Percentiles rank a stretch among this genome's conserved stretches.
phyloP scores from a whole-genome alignment of 495 filamentous ascomycete species.

The Neurospora hispaniola region DNA sequence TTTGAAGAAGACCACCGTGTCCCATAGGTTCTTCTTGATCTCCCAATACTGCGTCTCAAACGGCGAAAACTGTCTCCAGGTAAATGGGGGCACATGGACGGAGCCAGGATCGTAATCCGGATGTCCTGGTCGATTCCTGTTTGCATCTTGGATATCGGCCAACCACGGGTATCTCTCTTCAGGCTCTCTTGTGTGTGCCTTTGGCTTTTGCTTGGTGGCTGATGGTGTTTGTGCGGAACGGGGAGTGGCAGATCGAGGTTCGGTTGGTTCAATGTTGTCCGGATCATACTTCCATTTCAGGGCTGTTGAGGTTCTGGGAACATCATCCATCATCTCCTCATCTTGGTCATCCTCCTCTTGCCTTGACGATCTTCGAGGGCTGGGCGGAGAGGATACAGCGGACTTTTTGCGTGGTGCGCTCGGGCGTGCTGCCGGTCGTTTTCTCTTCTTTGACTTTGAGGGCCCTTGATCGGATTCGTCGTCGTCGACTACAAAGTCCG shows the following conservation, averaged over 20 bases:
- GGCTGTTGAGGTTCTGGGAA: constrained; percentile 56
- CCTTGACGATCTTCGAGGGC: background rate
- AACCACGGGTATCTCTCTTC: constrained; percentile 84
- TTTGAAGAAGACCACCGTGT: constrained; percentile 98
- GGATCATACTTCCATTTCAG: constrained; percentile 82
- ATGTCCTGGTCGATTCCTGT: constrained; percentile 67
- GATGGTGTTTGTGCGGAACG: constrained; percentile 30
- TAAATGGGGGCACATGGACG: constrained; percentile 71
- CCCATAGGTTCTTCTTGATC: constrained; percentile 96
- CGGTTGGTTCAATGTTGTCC: constrained; percentile 49
- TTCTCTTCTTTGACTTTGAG: constrained; percentile 56
- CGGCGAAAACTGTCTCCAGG: constrained; percentile 69
- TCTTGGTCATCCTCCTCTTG: constrained; percentile 8
- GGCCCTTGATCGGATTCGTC: constrained; percentile 53
- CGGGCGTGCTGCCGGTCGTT: constrained; percentile 44
- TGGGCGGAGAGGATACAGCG: constrained; percentile 35
- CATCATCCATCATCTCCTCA: constrained; percentile 41
- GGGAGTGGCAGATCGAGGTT: constrained; percentile 35
- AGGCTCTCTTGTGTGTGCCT: constrained; percentile 68
- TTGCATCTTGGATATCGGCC: constrained; percentile 70
- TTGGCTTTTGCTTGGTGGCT: constrained; percentile 37
- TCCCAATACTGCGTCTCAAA: constrained; percentile 99
- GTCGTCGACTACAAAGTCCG: constrained; percentile 80
- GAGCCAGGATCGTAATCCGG: constrained; percentile 90
- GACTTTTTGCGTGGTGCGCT: constrained; percentile 47